phyloP scores from a whole-genome alignment of 768 basidiomycete species.

The Calocybe gangraenosa region DNA sequence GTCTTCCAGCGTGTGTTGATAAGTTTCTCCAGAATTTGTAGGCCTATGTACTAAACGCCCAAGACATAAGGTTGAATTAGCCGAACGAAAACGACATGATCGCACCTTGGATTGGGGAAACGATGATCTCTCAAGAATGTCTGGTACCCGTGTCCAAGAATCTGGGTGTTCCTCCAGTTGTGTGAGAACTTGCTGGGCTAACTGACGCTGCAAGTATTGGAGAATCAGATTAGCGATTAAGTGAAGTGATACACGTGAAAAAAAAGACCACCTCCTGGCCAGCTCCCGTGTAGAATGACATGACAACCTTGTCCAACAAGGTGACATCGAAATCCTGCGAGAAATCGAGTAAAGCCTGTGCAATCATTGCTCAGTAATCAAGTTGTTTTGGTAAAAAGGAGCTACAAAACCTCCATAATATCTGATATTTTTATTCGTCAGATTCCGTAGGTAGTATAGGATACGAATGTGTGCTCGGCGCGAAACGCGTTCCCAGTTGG shows the following conservation, averaged over 20 bases:
- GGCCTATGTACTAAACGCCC: conserved; percentile 76
- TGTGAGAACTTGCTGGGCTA: conserved; percentile 90
- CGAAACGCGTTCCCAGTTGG: conserved; percentile 14
- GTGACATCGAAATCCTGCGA: conserved; percentile 89
- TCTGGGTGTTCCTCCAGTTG: conserved; percentile 96
- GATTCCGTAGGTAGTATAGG: conserved; percentile 7
- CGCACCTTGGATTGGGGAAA: conserved; percentile 84
- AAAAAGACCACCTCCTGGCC: conserved; percentile 57
- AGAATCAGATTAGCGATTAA: conserved; percentile 23
- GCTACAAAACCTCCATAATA: conserved; percentile 44
- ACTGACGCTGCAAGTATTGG: conserved; percentile 68
- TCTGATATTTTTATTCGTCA: conserved; percentile 12
- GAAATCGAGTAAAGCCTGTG: conserved; percentile 88
- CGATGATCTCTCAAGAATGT: conserved; percentile 79
- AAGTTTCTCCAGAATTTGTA: conserved; percentile 95
- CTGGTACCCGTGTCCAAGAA: conserved; percentile 95
- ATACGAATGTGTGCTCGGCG: conserved; percentile 1
- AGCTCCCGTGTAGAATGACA: conserved; percentile 82
- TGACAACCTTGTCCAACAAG: conserved; percentile 91
- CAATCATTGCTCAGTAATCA: conserved; percentile 20
- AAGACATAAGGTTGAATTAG: conserved; percentile 1
- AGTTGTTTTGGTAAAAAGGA: conserved; percentile 8
- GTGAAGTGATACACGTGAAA: conserved; percentile 8
- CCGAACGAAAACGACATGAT: conserved; percentile 4
- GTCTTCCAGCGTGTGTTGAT: conserved; percentile 96